Conservation (phyloP, 805 yeast genomes). For the Metschnikowia chrysomelidarum region DNA sequence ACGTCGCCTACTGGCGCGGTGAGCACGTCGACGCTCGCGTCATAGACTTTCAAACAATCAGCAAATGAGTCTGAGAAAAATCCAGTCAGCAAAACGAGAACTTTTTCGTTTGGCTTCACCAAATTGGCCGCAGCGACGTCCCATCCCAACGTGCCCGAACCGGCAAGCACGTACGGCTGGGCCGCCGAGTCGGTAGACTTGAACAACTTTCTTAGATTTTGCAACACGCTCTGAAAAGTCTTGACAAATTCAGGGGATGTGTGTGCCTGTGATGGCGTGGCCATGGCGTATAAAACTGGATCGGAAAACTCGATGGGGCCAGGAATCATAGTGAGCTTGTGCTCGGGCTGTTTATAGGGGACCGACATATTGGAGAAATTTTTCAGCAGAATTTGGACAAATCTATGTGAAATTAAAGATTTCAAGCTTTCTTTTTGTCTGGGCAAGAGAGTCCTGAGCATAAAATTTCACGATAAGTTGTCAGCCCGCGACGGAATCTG, state of each 20-base stretch:
- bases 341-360: conserved; percentile 42
- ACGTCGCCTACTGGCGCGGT: conserved; percentile 73
- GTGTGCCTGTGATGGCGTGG: conserved; percentile 85
- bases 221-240: conserved; percentile 67
- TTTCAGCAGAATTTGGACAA: background rate
- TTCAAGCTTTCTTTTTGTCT: background rate
- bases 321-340: conserved; percentile 62
- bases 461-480: no score
- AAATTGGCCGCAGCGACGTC: conserved; percentile 83
- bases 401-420: background rate
- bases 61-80: conserved; percentile 84
- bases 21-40: conserved; percentile 70
- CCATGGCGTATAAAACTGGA: conserved; percentile 73
- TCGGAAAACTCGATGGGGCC: conserved; percentile 88
- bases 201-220: conserved; percentile 71
- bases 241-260: conserved; percentile 80
- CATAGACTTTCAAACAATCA: conserved; percentile 69
- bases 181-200: conserved; percentile 62
- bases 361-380: conserved; percentile 25
- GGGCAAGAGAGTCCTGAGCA: conserved; percentile 2
- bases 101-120: conserved; percentile 58
- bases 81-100: conserved; percentile 84
- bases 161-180: conserved; percentile 80
- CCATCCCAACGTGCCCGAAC: conserved; percentile 96
- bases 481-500: no score